A percentile compares a stretch with the other conserved stretches of the same genome.
These are phyloP conservation scores for Pseudevernia furfuracea DNA, from an alignment of 495 filamentous ascomycete genomes.

Conservation along the genomic window DNA sequence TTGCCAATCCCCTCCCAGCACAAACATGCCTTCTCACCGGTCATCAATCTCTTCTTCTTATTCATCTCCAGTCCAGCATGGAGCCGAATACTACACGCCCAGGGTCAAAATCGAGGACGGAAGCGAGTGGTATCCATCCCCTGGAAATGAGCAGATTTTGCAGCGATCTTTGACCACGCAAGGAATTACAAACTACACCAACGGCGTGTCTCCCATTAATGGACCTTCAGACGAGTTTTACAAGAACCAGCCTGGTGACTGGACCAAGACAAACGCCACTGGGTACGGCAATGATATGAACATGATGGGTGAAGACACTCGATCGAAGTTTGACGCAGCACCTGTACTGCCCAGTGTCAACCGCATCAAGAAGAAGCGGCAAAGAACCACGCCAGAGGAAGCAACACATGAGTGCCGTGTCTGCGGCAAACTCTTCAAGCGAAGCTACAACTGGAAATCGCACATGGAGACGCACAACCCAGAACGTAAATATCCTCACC, in stretches of 20 bases:
- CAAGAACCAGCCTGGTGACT: slow-evolving; percentile 15
- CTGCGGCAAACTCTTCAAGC: slow-evolving; percentile 74
- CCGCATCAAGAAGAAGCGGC: slow-evolving; percentile 38
- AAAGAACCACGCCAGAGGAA: slow-evolving; percentile 61
- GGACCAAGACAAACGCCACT: slow-evolving; percentile 18
- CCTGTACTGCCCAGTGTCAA: slow-evolving; percentile 26
- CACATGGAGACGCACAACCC: slow-evolving; percentile 90
- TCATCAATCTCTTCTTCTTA: slow-evolving; percentile 29
- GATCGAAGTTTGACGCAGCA: slow-evolving; percentile 21
- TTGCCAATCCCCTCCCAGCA: slow-evolving; percentile 28
- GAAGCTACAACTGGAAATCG: slow-evolving; percentile 84
- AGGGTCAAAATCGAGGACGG: slow-evolving; percentile 26
- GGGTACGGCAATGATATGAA: slow-evolving; percentile 12
- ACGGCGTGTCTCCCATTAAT: slow-evolving; percentile 19
- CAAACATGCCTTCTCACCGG: slow-evolving; percentile 27
- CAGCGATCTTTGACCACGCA: slow-evolving; percentile 23
- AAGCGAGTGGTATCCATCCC: slow-evolving; percentile 27
- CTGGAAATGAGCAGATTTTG: slow-evolving; percentile 24
- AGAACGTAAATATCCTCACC: slow-evolving; percentile 57
- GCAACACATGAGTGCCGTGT: slow-evolving; percentile 68
- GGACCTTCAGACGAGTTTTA: slow-evolving; percentile 27
- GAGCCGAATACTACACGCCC: slow-evolving; percentile 23
- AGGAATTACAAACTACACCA: slow-evolving; percentile 21
- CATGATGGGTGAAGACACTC: slow-evolving; percentile 19
- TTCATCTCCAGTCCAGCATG: slow-evolving; percentile 22